Evolutionary conservation across 208 protist species (phyloP).

Genomic region (Acanthamoeba sp.): DNA sequence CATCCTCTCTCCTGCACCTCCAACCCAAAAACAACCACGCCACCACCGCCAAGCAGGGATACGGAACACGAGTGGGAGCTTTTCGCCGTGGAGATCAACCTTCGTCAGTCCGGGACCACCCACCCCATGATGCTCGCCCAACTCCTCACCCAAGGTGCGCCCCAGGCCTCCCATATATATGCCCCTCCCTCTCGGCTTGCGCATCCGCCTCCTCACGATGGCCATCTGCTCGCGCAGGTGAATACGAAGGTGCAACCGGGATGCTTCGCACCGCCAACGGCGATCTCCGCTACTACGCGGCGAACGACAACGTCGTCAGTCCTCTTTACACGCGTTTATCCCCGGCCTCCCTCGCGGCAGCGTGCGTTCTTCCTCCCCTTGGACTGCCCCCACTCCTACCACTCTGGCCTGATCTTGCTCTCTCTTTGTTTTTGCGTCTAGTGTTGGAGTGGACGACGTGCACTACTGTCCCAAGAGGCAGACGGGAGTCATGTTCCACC

Average conservation of each 20-base stretch:
- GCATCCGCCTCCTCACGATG: no score
- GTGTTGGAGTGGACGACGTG: not conserved
- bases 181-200: not conserved
- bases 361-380: not conserved
- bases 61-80: not conserved
- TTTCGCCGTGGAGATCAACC: constrained; percentile 19
- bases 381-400: no score
- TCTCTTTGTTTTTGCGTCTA: not conserved
- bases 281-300: not conserved
- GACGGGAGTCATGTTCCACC: constrained; percentile 5
- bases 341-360: not conserved
- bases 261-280: not conserved
- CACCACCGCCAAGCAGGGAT: not conserved
- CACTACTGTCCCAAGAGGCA: not conserved
- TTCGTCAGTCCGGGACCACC: not conserved
- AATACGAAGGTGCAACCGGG: not conserved
- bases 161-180: no score
- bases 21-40: no score
- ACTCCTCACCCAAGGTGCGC: not conserved
- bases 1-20: not conserved
- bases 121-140: constrained; percentile 7
- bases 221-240: no score
- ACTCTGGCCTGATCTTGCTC: no score
- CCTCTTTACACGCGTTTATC: not conserved
- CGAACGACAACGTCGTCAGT: not conserved